Evolutionary conservation across 2,329 filamentous ascomycete species (phyloP).

Genomic region (Leptodontidium sp.): DNA sequence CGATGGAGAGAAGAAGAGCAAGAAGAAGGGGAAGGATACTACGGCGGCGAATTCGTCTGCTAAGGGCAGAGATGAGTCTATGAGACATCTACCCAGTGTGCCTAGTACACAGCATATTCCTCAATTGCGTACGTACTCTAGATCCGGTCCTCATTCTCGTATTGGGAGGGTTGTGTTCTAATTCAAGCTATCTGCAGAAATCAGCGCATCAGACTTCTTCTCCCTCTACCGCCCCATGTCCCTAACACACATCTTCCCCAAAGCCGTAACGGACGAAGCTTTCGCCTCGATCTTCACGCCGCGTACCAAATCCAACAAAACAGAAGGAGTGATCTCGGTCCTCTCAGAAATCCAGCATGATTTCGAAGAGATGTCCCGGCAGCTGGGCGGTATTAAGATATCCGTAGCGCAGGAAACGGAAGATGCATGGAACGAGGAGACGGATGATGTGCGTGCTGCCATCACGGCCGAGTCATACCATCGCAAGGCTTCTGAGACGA

Average conservation of each 20-base stretch:
- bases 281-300: conserved; percentile 86
- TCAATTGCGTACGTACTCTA: conserved; percentile 62
- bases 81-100: conserved; percentile 73
- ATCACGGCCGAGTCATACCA: conserved; percentile 55
- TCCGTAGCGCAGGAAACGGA: conserved; percentile 35
- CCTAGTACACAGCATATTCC: conserved; percentile 78
- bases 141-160: neutral
- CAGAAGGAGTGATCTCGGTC: conserved; percentile 70
- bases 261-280: conserved; percentile 72
- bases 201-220: conserved; percentile 92
- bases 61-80: conserved; percentile 53
- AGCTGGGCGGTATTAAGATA: conserved; percentile 53
- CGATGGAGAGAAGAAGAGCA: conserved; percentile 57
- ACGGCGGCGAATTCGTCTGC: conserved; percentile 47
- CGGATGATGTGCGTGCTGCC: conserved; percentile 50
- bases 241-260: conserved; percentile 81
- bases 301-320: conserved; percentile 58
- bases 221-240: conserved; percentile 95
- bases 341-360: conserved; percentile 18
- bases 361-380: conserved; percentile 56
- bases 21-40: conserved; percentile 63
- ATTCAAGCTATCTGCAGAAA: conserved; percentile 62
- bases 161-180: neutral
- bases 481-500: conserved; percentile 54
- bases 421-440: conserved; percentile 40